These are phyloP conservation scores for Microcyclosporella mali DNA, from an alignment of 2,329 filamentous ascomycete species.

Conservation along the genomic window DNA sequence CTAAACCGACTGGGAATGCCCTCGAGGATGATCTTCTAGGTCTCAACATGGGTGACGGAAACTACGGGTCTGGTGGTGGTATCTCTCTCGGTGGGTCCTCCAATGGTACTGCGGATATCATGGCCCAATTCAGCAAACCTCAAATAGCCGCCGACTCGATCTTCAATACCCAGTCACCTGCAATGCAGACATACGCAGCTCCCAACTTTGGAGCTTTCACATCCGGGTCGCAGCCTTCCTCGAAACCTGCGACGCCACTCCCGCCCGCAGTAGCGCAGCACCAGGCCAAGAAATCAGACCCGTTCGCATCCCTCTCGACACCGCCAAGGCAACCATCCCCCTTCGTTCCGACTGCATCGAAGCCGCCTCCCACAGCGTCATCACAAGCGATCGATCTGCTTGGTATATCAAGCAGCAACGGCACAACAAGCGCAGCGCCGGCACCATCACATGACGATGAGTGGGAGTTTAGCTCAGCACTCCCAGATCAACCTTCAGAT, in stretches of 20 bases:
- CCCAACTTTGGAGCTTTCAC: constrained; percentile 50
- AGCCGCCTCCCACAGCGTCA: constrained; percentile 27
- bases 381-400: constrained; percentile 22
- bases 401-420: constrained; percentile 26
- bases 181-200: constrained; percentile 36
- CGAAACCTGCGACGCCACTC: constrained; percentile 45
- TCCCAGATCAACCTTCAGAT: constrained; percentile 62
- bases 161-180: constrained; percentile 21
- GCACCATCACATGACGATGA: constrained; percentile 62
- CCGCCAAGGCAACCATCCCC: constrained; percentile 47
- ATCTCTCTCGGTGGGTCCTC: constrained; percentile 67
- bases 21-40: constrained; percentile 89
- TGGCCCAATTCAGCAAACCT: constrained; percentile 31
- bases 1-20: constrained; percentile 52
- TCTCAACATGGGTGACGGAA: constrained; percentile 68
- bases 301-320: constrained; percentile 55
- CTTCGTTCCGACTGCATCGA: constrained; percentile 43
- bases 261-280: constrained; percentile 26
- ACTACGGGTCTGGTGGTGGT: constrained; percentile 67
- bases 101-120: constrained; percentile 25
- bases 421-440: constrained; percentile 26
- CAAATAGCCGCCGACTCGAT: constrained; percentile 25
- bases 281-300: constrained; percentile 43
- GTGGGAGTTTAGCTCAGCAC: constrained; percentile 85
- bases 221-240: constrained; percentile 32